Evolutionary conservation across 257 asterid genomes (phyloP).

Genomic region (Solanum ossicruentum): DNA sequence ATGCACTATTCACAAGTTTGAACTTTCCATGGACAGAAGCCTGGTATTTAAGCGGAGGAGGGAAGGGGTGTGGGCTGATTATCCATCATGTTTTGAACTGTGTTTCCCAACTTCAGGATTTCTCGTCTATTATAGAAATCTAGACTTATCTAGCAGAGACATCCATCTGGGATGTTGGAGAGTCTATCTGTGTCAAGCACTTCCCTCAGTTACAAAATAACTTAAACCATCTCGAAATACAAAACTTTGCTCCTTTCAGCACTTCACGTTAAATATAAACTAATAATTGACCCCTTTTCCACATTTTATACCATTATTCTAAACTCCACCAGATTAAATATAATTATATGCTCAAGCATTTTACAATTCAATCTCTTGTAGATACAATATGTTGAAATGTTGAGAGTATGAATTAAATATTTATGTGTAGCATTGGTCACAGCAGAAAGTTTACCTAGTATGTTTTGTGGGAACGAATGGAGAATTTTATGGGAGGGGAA

Average conservation of each 20-base stretch:
- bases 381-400: neutral
- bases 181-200: neutral
- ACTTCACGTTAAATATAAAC: neutral
- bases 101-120: neutral
- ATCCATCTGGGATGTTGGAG: neutral
- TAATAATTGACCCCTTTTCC: neutral
- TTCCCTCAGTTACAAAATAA: neutral
- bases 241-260: neutral
- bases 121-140: neutral
- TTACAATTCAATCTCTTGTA: neutral
- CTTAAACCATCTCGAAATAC: neutral
- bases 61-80: neutral
- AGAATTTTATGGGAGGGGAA: neutral
- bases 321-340: neutral
- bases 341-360: neutral
- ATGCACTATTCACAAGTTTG: neutral
- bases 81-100: neutral
- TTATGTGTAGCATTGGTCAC: neutral
- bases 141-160: neutral
- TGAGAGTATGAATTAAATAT: neutral
- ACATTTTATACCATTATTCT: neutral
- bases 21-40: neutral
- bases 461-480: neutral
- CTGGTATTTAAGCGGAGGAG: neutral
- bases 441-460: neutral